Percentiles rank a stretch among this genome's conserved stretches.
These are phyloP conservation scores for Claviceps sp. DNA, from an alignment of 2,329 filamentous ascomycete genomes.

Conservation along the genomic window DNA sequence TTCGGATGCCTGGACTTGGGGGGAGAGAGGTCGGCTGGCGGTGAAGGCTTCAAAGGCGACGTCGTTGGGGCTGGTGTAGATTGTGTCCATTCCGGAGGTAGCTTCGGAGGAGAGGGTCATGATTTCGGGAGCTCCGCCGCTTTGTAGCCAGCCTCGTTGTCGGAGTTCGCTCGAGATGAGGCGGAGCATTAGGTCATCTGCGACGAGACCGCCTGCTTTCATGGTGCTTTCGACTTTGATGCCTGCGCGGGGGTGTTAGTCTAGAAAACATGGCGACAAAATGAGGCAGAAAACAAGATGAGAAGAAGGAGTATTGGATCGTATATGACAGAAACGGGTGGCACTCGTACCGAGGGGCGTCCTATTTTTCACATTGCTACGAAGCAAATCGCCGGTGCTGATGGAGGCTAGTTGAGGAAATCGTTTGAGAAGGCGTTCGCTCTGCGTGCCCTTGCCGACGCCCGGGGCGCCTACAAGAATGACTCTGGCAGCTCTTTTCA, in stretches of 20 bases:
- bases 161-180: conserved; percentile 85
- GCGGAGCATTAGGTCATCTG: conserved; percentile 80
- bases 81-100: conserved; percentile 20
- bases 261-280: not conserved
- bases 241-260: conserved; percentile 36
- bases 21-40: conserved; percentile 10
- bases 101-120: conserved; percentile 37
- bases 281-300: not conserved
- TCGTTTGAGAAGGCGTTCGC: conserved; percentile 69
- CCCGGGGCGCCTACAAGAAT: conserved; percentile 95
- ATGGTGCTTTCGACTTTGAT: conserved; percentile 85
- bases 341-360: conserved; percentile 60
- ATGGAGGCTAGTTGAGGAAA: conserved; percentile 86
- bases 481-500: conserved; percentile 73
- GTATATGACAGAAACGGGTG: not conserved
- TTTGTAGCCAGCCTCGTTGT: conserved; percentile 68
- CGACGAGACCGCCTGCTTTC: conserved; percentile 77
- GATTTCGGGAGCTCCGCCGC: conserved; percentile 30
- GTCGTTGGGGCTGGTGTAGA: conserved; percentile 16
- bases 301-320: not conserved
- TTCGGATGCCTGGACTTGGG: conserved; percentile 38
- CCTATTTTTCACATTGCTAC: conserved; percentile 80
- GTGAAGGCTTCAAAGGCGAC: conserved; percentile 1
- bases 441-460: conserved; percentile 94
- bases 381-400: conserved; percentile 83